A percentile compares a stretch with the other conserved stretches of the same genome.
Conservation (phyloP, 371 early-diverging fungal species). For the Mortierella sp. region DNA sequence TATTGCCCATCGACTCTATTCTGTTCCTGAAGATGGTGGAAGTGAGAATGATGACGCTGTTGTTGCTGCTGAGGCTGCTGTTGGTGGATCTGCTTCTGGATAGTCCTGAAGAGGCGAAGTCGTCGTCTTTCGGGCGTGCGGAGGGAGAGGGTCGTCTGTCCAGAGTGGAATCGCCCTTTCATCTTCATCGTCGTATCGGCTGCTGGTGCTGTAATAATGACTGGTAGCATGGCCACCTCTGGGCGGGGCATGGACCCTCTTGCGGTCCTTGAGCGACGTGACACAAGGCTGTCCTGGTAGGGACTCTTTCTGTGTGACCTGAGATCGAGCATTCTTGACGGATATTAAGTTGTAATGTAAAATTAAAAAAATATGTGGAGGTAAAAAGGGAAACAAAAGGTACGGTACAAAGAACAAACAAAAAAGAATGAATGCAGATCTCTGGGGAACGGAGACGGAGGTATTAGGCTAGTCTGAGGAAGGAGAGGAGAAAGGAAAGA, state of each 20-base stretch:
- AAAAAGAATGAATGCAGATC: neutral
- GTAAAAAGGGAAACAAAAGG: neutral
- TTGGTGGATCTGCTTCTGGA: slow-evolving; percentile 5
- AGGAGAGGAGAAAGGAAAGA: neutral
- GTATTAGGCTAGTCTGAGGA: neutral
- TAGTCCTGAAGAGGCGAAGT: slow-evolving; percentile 13
- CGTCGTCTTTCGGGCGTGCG: slow-evolving; percentile 18
- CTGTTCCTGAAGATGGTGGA: too few species aligned
- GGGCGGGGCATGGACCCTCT: slow-evolving; percentile 11
- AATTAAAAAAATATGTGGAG: slow-evolving; percentile 12
- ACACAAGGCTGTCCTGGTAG: slow-evolving; percentile 42
- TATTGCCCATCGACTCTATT: slow-evolving; percentile 3
- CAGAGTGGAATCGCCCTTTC: neutral
- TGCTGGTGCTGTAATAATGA: neutral
- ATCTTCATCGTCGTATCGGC: neutral
- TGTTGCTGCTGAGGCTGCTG: slow-evolving; percentile 11
- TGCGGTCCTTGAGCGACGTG: slow-evolving; percentile 28
- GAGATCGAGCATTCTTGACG: slow-evolving; percentile 32
- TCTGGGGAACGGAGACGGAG: neutral
- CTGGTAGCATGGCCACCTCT: neutral
- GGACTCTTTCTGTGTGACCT: slow-evolving; percentile 51
- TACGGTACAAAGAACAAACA: neutral
- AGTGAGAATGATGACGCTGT: neutral
- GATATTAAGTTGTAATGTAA: slow-evolving; percentile 8
- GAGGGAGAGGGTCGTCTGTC: slow-evolving; percentile 9